Percentiles rank a stretch among this genome's conserved stretches.
Evolutionary conservation across 1,139 yeast genomes (phyloP).

Genomic region (Hemisphaericaspora lyxosophila): DNA sequence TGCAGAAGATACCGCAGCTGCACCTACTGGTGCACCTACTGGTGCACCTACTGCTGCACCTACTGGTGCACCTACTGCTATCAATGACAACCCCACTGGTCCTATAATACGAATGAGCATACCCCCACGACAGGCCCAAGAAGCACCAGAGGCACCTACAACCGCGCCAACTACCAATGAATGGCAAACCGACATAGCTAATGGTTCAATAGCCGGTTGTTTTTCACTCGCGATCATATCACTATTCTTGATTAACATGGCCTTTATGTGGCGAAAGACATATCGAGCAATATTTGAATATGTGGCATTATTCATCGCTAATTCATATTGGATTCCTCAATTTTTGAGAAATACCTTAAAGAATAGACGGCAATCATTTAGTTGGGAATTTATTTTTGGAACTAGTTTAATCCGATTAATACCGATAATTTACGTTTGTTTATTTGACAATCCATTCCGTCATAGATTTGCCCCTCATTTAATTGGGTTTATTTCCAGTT

Average conservation of each 20-base stretch:
- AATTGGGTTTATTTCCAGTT: conserved; percentile 42
- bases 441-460: conserved; percentile 47
- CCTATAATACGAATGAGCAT: conserved; percentile 15
- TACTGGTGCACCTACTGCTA: neutral
- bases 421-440: conserved; percentile 65
- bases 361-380: conserved; percentile 65
- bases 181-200: conserved; percentile 52
- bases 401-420: conserved; percentile 60
- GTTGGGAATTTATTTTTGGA: conserved; percentile 70
- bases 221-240: conserved; percentile 59
- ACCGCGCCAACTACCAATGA: conserved; percentile 14
- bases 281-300: conserved; percentile 61
- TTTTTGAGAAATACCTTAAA: conserved; percentile 73
- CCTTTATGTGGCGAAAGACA: conserved; percentile 63
- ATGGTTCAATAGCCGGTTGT: conserved; percentile 61
- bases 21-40: conserved; percentile 5
- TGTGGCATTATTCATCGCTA: conserved; percentile 47
- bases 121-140: conserved; percentile 15
- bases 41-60: conserved; percentile 1
- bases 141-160: conserved; percentile 6
- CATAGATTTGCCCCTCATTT: conserved; percentile 55
- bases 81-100: too few relatives aligned
- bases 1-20: conserved; percentile 11
- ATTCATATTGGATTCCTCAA: conserved; percentile 91
- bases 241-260: conserved; percentile 56